Evolutionary conservation across 192 early-diverging fungal genomes (phyloP).

Genomic region (Umbelopsis vinacea): DNA sequence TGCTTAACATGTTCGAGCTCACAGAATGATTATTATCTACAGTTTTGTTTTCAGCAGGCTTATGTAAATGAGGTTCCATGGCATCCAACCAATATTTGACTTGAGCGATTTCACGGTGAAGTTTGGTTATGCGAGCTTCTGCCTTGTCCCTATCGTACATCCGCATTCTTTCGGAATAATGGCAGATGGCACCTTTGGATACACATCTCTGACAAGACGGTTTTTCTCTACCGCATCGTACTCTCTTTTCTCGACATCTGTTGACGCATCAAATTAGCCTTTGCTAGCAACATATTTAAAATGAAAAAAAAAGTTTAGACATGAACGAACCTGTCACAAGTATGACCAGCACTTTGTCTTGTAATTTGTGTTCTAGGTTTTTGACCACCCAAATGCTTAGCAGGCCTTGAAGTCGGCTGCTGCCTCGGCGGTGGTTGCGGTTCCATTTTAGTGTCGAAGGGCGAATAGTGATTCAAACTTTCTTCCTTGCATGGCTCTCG

Average conservation of each 20-base stretch:
- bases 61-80: neutral
- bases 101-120: slow-evolving; percentile 11
- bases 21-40: neutral
- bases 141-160: slow-evolving; percentile 21
- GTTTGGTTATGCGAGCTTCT: slow-evolving; percentile 6
- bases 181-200: slow-evolving; percentile 2
- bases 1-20: neutral
- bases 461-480: no score
- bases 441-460: neutral
- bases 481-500: no score
- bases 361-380: slow-evolving; percentile 2
- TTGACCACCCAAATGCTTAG: neutral
- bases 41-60: neutral
- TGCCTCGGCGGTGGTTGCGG: neutral
- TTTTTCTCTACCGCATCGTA: slow-evolving; percentile 28
- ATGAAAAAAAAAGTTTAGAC: neutral
- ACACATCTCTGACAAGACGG: slow-evolving; percentile 25
- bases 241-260: slow-evolving; percentile 30
- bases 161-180: slow-evolving; percentile 16
- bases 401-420: neutral
- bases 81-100: slow-evolving; percentile 8
- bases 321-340: slow-evolving; percentile 28
- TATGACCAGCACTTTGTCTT: slow-evolving; percentile 28
- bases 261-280: neutral
- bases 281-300: neutral